These are phyloP conservation scores for Schoenoplectus triqueter DNA, from an alignment of 202 grass and related monocot genomes.

Conservation along the genomic window DNA sequence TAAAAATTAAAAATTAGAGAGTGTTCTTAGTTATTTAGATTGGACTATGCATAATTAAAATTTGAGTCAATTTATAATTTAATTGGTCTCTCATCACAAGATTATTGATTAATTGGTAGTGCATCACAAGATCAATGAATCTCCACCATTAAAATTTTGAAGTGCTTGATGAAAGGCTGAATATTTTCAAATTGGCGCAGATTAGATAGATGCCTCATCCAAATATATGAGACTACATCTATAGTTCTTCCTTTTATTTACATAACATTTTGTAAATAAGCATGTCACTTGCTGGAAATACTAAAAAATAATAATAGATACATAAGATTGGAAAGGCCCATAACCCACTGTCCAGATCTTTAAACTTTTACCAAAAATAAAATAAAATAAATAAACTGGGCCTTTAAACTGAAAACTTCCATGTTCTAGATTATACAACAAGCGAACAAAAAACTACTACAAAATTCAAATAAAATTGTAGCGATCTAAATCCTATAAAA, in stretches of 20 bases:
- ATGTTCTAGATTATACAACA: background rate
- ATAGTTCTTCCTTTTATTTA: background rate
- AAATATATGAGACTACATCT: background rate
- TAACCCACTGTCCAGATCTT: background rate
- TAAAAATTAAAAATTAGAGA: too few relatives aligned
- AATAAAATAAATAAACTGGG: background rate
- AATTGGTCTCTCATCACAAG: too few relatives aligned
- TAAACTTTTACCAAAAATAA: background rate
- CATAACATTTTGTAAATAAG: background rate
- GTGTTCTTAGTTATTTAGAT: too few relatives aligned
- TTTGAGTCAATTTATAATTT: too few relatives aligned
- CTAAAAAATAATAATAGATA: background rate
- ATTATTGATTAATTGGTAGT: too few relatives aligned
- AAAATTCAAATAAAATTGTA: background rate
- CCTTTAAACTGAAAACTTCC: background rate
- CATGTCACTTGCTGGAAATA: background rate
- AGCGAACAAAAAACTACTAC: background rate
- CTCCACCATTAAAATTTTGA: too few relatives aligned
- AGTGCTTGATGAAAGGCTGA: too few relatives aligned
- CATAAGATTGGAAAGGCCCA: background rate
- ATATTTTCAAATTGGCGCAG: too few relatives aligned
- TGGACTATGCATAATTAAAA: too few relatives aligned
- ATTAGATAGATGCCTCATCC: background rate
- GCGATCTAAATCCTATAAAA: background rate
- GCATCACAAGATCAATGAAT: too few relatives aligned